These are phyloP conservation scores for Fraxinus greggii DNA, from an alignment of 305 asterid genomes.

Conservation along the genomic window DNA sequence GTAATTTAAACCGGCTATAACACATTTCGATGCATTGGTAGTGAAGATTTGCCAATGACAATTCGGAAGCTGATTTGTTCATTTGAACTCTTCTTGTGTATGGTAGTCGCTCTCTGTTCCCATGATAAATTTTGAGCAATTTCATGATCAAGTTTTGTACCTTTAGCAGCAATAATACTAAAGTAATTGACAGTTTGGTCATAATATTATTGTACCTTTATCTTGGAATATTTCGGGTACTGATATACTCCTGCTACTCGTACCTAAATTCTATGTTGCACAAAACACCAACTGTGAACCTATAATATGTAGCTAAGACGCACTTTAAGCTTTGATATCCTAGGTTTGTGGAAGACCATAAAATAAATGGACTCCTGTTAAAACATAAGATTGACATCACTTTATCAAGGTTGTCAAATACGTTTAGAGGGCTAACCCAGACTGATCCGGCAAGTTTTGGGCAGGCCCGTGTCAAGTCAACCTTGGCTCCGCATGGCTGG, in stretches of 20 bases:
- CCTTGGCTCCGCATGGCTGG: neutral
- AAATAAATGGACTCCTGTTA: neutral
- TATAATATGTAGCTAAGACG: neutral
- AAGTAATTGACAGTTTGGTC: conserved; percentile 19
- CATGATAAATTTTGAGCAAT: neutral
- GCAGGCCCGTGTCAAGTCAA: neutral
- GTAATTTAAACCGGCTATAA: neutral
- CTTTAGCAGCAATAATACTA: conserved; percentile 21
- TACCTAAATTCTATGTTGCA: neutral
- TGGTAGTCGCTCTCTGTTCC: neutral
- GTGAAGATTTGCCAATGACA: conserved; percentile 11
- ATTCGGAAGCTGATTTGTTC: conserved; percentile 12
- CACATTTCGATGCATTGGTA: conserved; percentile 15
- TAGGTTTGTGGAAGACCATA: neutral
- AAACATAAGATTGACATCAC: neutral
- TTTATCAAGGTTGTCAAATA: neutral
- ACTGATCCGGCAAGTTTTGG: neutral
- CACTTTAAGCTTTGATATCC: neutral
- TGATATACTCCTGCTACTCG: neutral
- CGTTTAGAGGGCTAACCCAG: neutral
- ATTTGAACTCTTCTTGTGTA: conserved; percentile 11
- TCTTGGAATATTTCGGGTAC: neutral
- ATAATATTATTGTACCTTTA: neutral
- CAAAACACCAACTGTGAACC: neutral
- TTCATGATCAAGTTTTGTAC: conserved; percentile 21